Evolutionary conservation across 2,329 filamentous ascomycete genomes (phyloP), one percentile per base, ranked within the genome.

Genomic region (Pyrenophora teres): DNA sequence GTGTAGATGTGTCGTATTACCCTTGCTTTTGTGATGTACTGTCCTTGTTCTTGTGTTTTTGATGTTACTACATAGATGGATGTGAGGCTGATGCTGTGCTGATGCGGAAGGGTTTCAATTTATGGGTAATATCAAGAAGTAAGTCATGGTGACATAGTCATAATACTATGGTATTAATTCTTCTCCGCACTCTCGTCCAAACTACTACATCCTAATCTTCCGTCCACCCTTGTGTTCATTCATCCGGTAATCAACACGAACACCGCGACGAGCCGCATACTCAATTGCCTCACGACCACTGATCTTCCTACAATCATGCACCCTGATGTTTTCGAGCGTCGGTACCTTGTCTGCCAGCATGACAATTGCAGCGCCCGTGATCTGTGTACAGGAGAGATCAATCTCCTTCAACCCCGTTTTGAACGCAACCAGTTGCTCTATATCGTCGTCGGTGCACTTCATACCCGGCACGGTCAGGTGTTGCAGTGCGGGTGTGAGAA

Each of bases 331-430:
- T 36, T 59, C 60, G 4, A 78, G 52, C 8, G 56, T 52, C 0
- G 58, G 57, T 9, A 71, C 35, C 7, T 46, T 51, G 23, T 72
- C 66, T 0, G 71, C 65, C 13, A 77, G 56, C 50, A 67, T 68
- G 52, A 74, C 76, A 27, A 80, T 68, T 2, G 70, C 65, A 1
- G 73, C 73, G 6, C 77, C 77, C 0, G 74, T 77, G 32, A 79
- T 69, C 5, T 59, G 56, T 1, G 74, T 74, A 0, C 59, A 55
- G 0, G 69, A 71, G 0, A 79, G 36, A 47, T 78, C 64, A 13
- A 79, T 53, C 0, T 42, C 54, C 33, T 32, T 55, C 15, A 62
- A 73, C 0, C 55, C 62, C 32, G 52, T 63, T 1, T 52, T 35
- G 32, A 57, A n/a, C 13, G 25, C 51, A 21, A 61, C 45, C 0